Percentiles rank a stretch among this genome's conserved stretches.
These are phyloP conservation scores for Teratosphaeria zuluensis DNA, from an alignment of 2,329 filamentous ascomycete species.

Conservation along the genomic window DNA sequence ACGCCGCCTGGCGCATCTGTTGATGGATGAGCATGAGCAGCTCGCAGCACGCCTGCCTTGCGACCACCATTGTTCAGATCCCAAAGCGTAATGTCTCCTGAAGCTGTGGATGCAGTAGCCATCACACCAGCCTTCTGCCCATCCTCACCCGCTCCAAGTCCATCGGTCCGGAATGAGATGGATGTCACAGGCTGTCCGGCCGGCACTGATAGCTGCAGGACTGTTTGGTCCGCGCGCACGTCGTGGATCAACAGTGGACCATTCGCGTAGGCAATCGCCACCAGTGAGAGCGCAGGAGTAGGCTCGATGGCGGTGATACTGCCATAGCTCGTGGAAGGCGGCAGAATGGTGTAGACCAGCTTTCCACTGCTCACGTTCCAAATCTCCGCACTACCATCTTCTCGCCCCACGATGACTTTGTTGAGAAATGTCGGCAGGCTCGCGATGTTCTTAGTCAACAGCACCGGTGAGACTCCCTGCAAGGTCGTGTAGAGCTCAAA, in stretches of 20 bases:
- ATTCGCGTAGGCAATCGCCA: slow-evolving; percentile 78
- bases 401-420: slow-evolving; percentile 83
- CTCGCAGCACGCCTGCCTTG: slow-evolving; percentile 75
- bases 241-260: slow-evolving; percentile 75
- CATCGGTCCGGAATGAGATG: slow-evolving; percentile 86
- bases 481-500: slow-evolving; percentile 88
- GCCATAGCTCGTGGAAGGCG: slow-evolving; percentile 62
- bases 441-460: slow-evolving; percentile 66
- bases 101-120: slow-evolving; percentile 72
- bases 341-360: slow-evolving; percentile 79
- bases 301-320: slow-evolving; percentile 81
- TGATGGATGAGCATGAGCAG: slow-evolving; percentile 70
- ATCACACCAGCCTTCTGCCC: slow-evolving; percentile 81
- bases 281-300: slow-evolving; percentile 69
- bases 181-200: slow-evolving; percentile 58
- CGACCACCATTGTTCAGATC: slow-evolving; percentile 84
- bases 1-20: slow-evolving; percentile 70
- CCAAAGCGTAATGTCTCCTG: slow-evolving; percentile 90
- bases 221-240: slow-evolving; percentile 63
- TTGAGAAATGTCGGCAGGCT: slow-evolving; percentile 94
- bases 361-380: slow-evolving; percentile 94
- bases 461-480: slow-evolving; percentile 46
- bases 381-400: slow-evolving; percentile 85
- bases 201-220: slow-evolving; percentile 51
- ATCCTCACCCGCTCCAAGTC: slow-evolving; percentile 77